Evolutionary conservation across 1,284 basidiomycete species (phyloP).

Genomic region (Crepidotus sp.): DNA sequence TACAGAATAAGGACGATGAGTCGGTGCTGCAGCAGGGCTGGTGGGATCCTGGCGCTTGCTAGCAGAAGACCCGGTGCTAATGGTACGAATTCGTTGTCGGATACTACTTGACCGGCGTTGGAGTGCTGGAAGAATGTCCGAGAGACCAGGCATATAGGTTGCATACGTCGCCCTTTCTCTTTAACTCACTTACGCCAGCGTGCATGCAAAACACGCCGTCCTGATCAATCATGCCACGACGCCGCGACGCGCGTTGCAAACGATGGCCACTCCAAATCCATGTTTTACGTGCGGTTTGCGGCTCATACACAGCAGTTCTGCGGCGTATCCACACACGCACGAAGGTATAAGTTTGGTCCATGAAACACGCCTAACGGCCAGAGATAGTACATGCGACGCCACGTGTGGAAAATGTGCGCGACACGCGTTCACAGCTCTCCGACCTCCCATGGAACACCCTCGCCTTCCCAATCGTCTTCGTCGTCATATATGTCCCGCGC

Average conservation of each 20-base stretch:
- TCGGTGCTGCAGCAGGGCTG: constrained; percentile 18
- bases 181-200: constrained; percentile 15
- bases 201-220: constrained; percentile 15
- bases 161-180: constrained; percentile 24
- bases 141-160: constrained; percentile 36
- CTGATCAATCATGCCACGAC: constrained; percentile 10
- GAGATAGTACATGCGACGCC: constrained; percentile 8
- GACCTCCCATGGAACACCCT: constrained; percentile 69
- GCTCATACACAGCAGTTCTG: constrained; percentile 2
- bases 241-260: constrained; percentile 5
- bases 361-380: constrained; percentile 8
- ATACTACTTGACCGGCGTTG: constrained; percentile 32
- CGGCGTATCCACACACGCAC: constrained; percentile 5
- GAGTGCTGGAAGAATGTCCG: constrained; percentile 34
- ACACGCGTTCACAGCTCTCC: constrained; percentile 49
- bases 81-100: constrained; percentile 30
- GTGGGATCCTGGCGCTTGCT: constrained; percentile 19
- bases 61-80: constrained; percentile 25
- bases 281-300: constrained; percentile 8
- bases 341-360: constrained; percentile 7
- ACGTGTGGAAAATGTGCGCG: constrained; percentile 11
- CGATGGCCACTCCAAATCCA: constrained; percentile 1
- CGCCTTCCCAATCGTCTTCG: constrained; percentile 76
- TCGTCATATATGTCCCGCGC: constrained; percentile 28
- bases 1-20: constrained; percentile 34